A percentile compares a stretch with the other conserved stretches of the same genome.
Evolutionary conservation across 768 basidiomycete species (phyloP).

Genomic region (Guyanaporus albipodus): DNA sequence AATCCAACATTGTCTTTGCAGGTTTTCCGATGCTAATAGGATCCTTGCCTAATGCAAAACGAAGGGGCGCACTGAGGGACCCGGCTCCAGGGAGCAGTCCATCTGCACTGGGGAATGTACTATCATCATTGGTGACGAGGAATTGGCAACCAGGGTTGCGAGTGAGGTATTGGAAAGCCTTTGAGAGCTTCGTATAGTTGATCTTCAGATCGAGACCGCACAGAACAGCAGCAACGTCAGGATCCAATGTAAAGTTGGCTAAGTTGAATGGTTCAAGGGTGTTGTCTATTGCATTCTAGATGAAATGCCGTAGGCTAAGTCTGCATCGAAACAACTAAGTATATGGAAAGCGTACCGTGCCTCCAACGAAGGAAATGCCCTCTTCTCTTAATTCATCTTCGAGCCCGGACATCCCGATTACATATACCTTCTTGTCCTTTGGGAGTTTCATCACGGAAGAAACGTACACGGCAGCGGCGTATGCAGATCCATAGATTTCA

Average conservation of each 20-base stretch:
- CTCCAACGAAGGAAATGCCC: constrained; percentile 76
- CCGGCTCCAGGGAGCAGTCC: constrained; percentile 84
- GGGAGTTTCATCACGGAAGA: constrained; percentile 88
- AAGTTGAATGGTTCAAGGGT: constrained; percentile 66
- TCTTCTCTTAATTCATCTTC: constrained; percentile 93
- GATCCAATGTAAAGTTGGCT: constrained; percentile 69
- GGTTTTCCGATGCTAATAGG: constrained; percentile 89
- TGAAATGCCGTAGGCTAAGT: background rate
- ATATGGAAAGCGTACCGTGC: constrained; percentile 57
- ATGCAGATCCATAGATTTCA: constrained; percentile 96
- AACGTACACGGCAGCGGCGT: constrained; percentile 77
- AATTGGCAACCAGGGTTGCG: constrained; percentile 79
- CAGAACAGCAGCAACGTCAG: constrained; percentile 85
- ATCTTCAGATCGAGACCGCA: constrained; percentile 84
- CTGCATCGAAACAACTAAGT: background rate
- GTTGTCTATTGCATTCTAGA: constrained; percentile 82
- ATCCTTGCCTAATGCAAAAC: constrained; percentile 62
- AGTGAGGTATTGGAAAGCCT: constrained; percentile 86
- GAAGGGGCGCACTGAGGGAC: constrained; percentile 76
- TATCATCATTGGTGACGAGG: constrained; percentile 89
- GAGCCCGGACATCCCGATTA: constrained; percentile 86
- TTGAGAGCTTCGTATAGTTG: constrained; percentile 93
- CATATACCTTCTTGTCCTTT: constrained; percentile 90
- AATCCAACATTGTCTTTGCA: constrained; percentile 87
- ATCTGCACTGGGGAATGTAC: constrained; percentile 77